A percentile compares a stretch with the other conserved stretches of the same genome.
These are phyloP conservation scores for Bryoglossum gracile DNA, from an alignment of 495 filamentous ascomycete species.

Conservation along the genomic window DNA sequence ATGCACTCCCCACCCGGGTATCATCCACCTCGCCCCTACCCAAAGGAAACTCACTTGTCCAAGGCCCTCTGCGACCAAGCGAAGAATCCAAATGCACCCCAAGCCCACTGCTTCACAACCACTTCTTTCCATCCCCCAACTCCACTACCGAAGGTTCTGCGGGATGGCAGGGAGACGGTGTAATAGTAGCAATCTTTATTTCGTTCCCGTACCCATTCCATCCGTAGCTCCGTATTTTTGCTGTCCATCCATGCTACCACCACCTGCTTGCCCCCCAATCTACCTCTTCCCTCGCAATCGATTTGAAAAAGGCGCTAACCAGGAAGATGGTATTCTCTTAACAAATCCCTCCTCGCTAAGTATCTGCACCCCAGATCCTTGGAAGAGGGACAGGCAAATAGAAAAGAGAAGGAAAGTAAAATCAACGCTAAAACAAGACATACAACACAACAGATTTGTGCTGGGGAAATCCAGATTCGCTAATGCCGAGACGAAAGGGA, in stretches of 20 bases:
- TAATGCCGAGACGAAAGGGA: conserved; percentile 31
- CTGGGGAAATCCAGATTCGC: conserved; percentile 22
- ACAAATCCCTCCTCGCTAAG: neutral
- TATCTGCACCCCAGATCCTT: neutral
- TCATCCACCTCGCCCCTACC: neutral
- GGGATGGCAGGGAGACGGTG: neutral
- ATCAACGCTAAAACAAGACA: conserved; percentile 21
- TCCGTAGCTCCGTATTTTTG: conserved; percentile 1
- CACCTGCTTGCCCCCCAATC: neutral
- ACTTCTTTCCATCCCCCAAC: neutral
- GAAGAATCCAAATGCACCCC: too few species aligned
- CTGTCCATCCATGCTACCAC: neutral
- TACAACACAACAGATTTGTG: conserved; percentile 8
- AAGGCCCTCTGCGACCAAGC: too few species aligned
- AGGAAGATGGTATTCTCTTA: conserved; percentile 1
- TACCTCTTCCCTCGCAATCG: neutral
- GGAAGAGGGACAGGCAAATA: neutral
- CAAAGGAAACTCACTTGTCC: neutral
- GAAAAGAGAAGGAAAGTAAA: conserved; percentile 14
- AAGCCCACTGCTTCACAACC: too few species aligned
- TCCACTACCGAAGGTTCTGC: too few species aligned
- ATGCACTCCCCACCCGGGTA: neutral
- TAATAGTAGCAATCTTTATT: conserved; percentile 4
- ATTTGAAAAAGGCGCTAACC: neutral
- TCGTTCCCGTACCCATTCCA: conserved; percentile 1